Conservation (phyloP, 2,329 filamentous ascomycete genomes). For the Cercospora sp. region DNA sequence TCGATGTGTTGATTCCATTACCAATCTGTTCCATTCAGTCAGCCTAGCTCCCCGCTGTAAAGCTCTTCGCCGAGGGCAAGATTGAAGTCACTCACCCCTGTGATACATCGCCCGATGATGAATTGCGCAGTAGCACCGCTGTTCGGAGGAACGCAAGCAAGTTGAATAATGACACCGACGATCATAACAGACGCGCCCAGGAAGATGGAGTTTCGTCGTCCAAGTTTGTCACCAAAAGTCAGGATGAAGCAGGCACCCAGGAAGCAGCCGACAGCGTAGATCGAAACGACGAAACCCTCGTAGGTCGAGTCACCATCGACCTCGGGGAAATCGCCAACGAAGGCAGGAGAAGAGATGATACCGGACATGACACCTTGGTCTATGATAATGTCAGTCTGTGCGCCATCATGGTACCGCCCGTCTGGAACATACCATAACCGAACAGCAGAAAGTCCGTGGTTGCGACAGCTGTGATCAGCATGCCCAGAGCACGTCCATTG, state of each 20-base stretch:
- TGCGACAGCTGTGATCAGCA: constrained; percentile 25
- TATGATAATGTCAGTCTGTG: neutral
- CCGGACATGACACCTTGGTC: constrained; percentile 43
- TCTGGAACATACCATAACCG: constrained; percentile 6
- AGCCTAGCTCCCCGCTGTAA: neutral
- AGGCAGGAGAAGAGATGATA: constrained; percentile 43
- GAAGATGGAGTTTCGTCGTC: constrained; percentile 47
- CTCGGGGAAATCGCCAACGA: constrained; percentile 42
- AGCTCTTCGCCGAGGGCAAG: neutral
- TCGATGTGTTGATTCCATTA: constrained; percentile 58
- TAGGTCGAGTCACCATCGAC: constrained; percentile 47
- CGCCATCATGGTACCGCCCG: neutral
- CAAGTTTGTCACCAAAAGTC: constrained; percentile 43
- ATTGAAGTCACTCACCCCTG: constrained; percentile 39
- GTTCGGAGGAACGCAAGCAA: constrained; percentile 29
- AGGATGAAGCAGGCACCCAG: constrained; percentile 44
- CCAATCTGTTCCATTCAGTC: constrained; percentile 39
- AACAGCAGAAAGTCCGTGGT: constrained; percentile 24
- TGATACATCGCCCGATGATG: constrained; percentile 55
- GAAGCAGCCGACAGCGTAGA: constrained; percentile 54
- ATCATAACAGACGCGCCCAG: constrained; percentile 46
- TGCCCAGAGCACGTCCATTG: constrained; percentile 19
- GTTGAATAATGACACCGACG: constrained; percentile 45
- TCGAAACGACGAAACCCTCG: constrained; percentile 53
- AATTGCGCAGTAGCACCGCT: constrained; percentile 49